Evolutionary conservation across 2,329 filamentous ascomycete species (phyloP), one percentile per base, ranked within the genome.

Genomic region (Penicillium capsulatum): DNA sequence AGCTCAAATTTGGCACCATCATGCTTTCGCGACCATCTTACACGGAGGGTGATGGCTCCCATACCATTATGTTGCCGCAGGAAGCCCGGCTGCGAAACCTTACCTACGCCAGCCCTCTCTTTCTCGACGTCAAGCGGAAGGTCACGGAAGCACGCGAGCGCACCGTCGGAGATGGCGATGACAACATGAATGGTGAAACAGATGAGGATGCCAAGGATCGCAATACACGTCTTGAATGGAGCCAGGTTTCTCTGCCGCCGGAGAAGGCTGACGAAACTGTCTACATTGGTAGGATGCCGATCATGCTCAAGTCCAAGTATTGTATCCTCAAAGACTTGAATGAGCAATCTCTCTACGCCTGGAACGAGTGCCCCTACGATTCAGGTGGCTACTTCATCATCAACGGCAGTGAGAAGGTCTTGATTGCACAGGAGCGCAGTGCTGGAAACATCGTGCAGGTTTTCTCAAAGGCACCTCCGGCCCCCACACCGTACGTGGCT

Each of bases 341-440:
- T 34, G 91, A 97, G 50, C 83, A 92, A 37, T 84, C 86, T 34
- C 75, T 98, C 2, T 97, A 94, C 63, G 76, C 86, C 32, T 83
- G 94, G 66, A 95, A 95, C 61, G 92, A 98, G 68, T 98, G 92
- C 54, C 92, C 92, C 1, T 98, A 96, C 65, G 92, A 98, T 60
- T 92, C 96, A 61, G 92, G 92, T 53, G 92, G 92, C 51, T 98
- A 98, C 68, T 98, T 98, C 61, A 88, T 98, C 57, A 98, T 98
- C 75, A 98, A 98, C 70, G 92, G 92, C 30, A 94, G 87, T 67
- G 92, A 98, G 64, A 98, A 98, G 75, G 92, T 98, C 15, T 72
- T 98, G 54, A 98, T 98, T 57, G 92, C 92, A 1, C 92, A 98
- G 65, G 92, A 98, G 68, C 85, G 92, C 47, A 96, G 90, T 62